Evolutionary conservation across 495 filamentous ascomycete species (phyloP), one percentile per base, ranked within the genome.

Genomic region (Chaetomium tenue): DNA sequence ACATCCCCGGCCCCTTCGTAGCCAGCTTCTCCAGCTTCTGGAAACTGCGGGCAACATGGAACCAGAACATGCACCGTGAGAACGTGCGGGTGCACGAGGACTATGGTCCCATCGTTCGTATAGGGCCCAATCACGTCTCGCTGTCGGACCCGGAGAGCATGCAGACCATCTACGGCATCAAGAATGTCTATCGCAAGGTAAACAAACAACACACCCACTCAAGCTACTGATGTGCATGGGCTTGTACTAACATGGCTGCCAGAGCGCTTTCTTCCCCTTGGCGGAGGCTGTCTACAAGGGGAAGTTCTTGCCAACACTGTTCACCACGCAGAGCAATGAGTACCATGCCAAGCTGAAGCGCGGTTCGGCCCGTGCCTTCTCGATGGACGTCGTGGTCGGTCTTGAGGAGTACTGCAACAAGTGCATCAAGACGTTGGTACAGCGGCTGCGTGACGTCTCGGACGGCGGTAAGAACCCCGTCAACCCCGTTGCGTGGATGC

Each of bases 51-150:
- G 48, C 48, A 52, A 26, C 48, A 52, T 52, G 48, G 48, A 52
- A 26, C 6, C 23, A 52, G 48, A 52, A 52, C 48, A 26, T 52
- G 48, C 48, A 52, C 20, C 23, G 48, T 20, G 23, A 52, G 20
- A 52, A 52, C 48, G 48, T 58, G 55, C 55, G 33, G 13, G 55
- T 83, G 2, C 82, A 84, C 63, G 23, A 68, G 26, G 65, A 72
- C 33, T 80, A 83, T 67, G 83, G 82, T 2, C 68, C 71, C 26
- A 60, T 84, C 23, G 80, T 86, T 15, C 78, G 82, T 2, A 63
- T 84, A 33, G 83, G 82, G 2, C 82, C 83, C 5, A 79, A 79
- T 55, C 55, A 58, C 16, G 55, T 58, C 5, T 58, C 55, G 13
- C n/a, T 58, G 55, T 40, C 55, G 15, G 55, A 52, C n/a, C 48